Percentiles rank a stretch among this genome's conserved stretches.
phyloP scores from a whole-genome alignment of 2,329 filamentous ascomycete species.

The Colletotrichum tropicale region DNA sequence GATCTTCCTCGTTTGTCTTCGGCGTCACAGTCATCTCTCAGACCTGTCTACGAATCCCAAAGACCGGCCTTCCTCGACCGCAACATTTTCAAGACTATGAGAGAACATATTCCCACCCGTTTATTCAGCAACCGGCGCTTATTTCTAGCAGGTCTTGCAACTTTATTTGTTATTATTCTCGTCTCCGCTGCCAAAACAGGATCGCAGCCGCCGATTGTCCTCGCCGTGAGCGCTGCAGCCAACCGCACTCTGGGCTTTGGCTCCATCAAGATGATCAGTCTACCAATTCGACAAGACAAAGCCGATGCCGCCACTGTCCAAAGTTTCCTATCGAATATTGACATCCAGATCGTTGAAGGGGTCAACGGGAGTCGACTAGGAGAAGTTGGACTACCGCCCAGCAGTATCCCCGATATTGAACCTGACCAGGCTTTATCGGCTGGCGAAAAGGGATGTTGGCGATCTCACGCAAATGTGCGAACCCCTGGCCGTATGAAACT shows the following conservation, averaged over 20 bases:
- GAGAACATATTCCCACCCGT: neutral
- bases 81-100: neutral
- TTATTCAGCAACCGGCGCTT: neutral
- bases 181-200: neutral
- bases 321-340: constrained; percentile 28
- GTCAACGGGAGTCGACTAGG: constrained; percentile 25
- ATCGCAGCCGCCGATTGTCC: neutral
- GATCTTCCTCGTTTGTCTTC: neutral
- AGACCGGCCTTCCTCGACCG: neutral
- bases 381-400: constrained; percentile 28
- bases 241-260: constrained; percentile 29
- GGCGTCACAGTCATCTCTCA: neutral
- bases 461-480: constrained; percentile 32
- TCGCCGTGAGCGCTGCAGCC: constrained; percentile 16
- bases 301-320: constrained; percentile 30
- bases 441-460: constrained; percentile 28
- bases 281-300: constrained; percentile 28
- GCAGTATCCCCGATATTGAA: constrained; percentile 15
- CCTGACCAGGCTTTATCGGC: constrained; percentile 18
- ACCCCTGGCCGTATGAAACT: neutral
- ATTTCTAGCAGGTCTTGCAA: neutral
- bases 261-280: constrained; percentile 28
- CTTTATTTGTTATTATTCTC: neutral
- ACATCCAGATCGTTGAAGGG: constrained; percentile 23
- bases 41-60: neutral